Conservation (phyloP, 768 basidiomycete genomes). For the Xerocomellus intermedius region DNA sequence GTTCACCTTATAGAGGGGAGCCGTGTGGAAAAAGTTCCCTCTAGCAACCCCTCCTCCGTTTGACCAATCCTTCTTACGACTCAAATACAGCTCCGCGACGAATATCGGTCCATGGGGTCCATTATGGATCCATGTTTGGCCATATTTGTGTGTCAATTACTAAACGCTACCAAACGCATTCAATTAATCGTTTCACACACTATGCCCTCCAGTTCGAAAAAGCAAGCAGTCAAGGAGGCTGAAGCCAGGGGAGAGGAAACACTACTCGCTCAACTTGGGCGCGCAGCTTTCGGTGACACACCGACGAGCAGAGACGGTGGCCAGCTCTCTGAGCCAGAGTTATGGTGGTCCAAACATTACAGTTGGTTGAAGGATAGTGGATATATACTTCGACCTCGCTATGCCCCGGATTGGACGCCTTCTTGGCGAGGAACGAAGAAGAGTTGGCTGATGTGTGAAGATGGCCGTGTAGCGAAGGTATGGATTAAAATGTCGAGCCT, state of each 20-base stretch:
- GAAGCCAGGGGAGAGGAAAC: too few relatives aligned
- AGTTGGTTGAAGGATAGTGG: slow-evolving; percentile 15
- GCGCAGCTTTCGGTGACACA: too few relatives aligned
- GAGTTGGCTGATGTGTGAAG: slow-evolving; percentile 4
- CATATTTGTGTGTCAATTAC: background rate
- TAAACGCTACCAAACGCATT: too few relatives aligned
- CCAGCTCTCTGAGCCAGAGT: slow-evolving; percentile 2
- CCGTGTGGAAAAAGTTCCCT: background rate
- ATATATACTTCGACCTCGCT: slow-evolving; percentile 20
- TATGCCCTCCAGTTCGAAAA: too few relatives aligned
- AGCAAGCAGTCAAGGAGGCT: too few relatives aligned
- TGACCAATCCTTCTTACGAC: background rate
- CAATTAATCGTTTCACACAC: too few relatives aligned
- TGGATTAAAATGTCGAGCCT: background rate
- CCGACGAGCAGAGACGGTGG: too few relatives aligned
- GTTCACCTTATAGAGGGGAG: background rate
- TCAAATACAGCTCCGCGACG: slow-evolving; percentile 4
- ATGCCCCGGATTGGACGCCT: slow-evolving; percentile 20
- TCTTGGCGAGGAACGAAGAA: slow-evolving; percentile 17
- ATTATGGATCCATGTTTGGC: slow-evolving; percentile 1
- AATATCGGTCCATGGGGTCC: slow-evolving; percentile 3
- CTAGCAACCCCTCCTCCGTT: background rate
- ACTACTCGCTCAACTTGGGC: too few relatives aligned
- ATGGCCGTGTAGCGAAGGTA: background rate
- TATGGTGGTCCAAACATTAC: slow-evolving; percentile 13